Conservation (phyloP, 345 rosid genomes). For the Carallia pectinifolia region DNA sequence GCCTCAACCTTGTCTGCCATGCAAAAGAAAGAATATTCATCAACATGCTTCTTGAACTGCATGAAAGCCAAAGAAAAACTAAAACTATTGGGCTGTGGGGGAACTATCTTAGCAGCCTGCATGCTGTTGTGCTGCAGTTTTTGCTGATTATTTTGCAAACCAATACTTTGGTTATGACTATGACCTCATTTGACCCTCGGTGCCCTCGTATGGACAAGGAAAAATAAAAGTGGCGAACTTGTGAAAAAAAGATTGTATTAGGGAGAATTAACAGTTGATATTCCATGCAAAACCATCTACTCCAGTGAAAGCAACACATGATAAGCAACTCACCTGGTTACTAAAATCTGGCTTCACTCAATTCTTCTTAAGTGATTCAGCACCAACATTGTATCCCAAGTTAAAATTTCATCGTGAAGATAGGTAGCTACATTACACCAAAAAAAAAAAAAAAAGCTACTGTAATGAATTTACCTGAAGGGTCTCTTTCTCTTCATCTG, state of each 20-base stretch:
- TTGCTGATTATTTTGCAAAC: too few species aligned
- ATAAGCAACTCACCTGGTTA: not conserved
- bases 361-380: not conserved
- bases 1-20: constrained; percentile 71
- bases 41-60: not conserved
- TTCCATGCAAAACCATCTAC: too few species aligned
- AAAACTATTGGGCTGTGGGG: not conserved
- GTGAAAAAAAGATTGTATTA: too few species aligned
- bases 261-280: too few species aligned
- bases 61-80: constrained; percentile 1
- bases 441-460: not conserved
- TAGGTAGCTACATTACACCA: too few species aligned
- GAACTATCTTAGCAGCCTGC: not conserved
- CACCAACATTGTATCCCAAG: not conserved
- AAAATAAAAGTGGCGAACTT: too few species aligned
- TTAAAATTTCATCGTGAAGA: not conserved
- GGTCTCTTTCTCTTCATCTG: constrained; percentile 67
- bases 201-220: too few species aligned
- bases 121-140: too few species aligned
- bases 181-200: too few species aligned
- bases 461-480: constrained; percentile 52
- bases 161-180: too few species aligned
- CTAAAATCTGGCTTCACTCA: not conserved
- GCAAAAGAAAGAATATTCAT: constrained; percentile 11
- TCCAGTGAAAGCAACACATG: not conserved